Conservation (phyloP, 108 stramenopile species). For the Pseudonitzschia pungens region DNA sequence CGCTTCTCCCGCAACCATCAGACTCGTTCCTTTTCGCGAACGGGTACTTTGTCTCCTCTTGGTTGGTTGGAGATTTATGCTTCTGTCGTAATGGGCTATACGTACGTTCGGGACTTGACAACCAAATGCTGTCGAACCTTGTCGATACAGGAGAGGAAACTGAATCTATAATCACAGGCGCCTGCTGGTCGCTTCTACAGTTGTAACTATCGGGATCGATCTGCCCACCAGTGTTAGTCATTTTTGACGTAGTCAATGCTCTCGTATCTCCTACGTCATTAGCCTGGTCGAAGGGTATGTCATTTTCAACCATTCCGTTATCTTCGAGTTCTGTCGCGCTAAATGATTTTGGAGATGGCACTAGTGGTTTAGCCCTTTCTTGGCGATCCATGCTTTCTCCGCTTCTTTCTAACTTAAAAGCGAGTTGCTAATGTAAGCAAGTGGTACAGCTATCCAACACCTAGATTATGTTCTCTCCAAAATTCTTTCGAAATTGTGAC, state of each 20-base stretch:
- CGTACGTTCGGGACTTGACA: constrained; percentile 11
- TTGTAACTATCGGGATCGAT: not conserved
- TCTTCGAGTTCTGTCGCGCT: not conserved
- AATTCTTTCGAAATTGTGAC: too few relatives aligned
- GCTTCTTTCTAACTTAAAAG: not conserved
- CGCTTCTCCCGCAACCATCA: not conserved
- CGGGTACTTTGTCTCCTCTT: too few relatives aligned
- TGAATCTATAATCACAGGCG: not conserved
- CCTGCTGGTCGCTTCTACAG: not conserved
- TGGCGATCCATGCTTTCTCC: not conserved
- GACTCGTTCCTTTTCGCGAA: not conserved
- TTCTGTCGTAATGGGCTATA: not conserved
- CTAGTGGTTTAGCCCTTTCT: not conserved
- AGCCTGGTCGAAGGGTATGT: constrained; percentile 6
- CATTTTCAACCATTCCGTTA: not conserved
- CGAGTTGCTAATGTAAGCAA: too few relatives aligned
- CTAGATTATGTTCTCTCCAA: too few relatives aligned
- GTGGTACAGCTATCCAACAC: too few relatives aligned
- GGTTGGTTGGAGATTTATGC: not conserved
- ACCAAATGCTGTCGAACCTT: constrained; percentile 4
- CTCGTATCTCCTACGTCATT: not conserved
- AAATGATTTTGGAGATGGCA: not conserved
- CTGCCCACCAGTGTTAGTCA: not conserved
- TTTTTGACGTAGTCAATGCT: not conserved
- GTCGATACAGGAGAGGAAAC: not conserved